Base-by-base conservation (phyloP, 2,329 filamentous ascomycete genomes). In the Didymella sp. region DNA sequence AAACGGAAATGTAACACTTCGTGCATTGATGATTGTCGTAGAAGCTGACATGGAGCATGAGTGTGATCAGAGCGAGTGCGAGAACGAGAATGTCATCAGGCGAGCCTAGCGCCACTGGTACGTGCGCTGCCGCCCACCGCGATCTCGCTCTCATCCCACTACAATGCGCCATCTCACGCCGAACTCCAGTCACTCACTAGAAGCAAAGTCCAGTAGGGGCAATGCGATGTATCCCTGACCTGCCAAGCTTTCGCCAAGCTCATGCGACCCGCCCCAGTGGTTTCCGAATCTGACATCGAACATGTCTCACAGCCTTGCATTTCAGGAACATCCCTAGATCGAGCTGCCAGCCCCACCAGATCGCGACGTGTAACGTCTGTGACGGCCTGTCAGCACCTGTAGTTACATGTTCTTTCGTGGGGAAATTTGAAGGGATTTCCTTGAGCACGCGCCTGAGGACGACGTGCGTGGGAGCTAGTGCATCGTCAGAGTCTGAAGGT, bases 241-340 rank as follows among this genome's bases (percentile, higher is more conserved):
- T 15, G 56, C 59, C 61, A 64, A 64, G 64, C 64, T 64, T 62
- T 57, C 15, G 56, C 56, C 62, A 62, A 64, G 59, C 51, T 59
- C 60, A 62, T 61, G 58, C 63, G 46, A 35, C 24, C 52, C 56
- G 49, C 40, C 22, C 24, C 49, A 48, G 25, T 42, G 44, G 63
- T 62, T 55, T 49, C 56, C 52, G 27, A 38, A 55, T 60, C 59
- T 61, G 56, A 61, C 58, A 58, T 64, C 58, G 35, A 43, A 53
- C 56, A 43, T 46, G 67, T 70, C 60, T 69, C 66, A 64, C 53
- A 53, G 58, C 53, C 58, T 58, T 41, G 53, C 48, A 8, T 9
- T 35, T 35, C 42, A 48, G 53, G 51, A 50, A 57, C 40, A 13
- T 42, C 35, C 21, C 41, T 55, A 28, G 12, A 46, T 56, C 43